These are phyloP conservation scores for Arachnomyces sp. DNA, from an alignment of 2,329 filamentous ascomycete genomes.

Conservation along the genomic window DNA sequence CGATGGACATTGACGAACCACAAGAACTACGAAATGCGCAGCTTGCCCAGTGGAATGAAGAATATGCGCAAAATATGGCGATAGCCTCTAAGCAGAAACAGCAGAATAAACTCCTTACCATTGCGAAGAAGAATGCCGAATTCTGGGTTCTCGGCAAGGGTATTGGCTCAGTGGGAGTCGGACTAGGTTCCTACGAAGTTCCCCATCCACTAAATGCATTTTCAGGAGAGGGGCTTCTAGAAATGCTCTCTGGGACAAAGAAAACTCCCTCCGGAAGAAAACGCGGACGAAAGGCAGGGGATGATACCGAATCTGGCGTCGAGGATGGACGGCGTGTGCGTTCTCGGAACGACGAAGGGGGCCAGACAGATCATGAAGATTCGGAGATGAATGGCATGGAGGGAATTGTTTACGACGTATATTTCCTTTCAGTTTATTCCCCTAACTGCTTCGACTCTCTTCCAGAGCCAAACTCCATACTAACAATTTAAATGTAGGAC, in stretches of 20 bases:
- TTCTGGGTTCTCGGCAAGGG: slow-evolving; percentile 54
- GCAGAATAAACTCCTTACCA: slow-evolving; percentile 31
- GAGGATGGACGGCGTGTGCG: slow-evolving; percentile 31
- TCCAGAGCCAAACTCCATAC: not conserved
- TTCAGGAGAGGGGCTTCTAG: slow-evolving; percentile 48
- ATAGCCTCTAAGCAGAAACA: slow-evolving; percentile 39
- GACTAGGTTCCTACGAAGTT: slow-evolving; percentile 34
- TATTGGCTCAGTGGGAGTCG: slow-evolving; percentile 47
- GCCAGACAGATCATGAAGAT: slow-evolving; percentile 27
- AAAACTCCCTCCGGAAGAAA: slow-evolving; percentile 18
- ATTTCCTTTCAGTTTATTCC: slow-evolving; percentile 4
- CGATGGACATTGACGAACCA: slow-evolving; percentile 41
- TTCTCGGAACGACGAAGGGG: slow-evolving; percentile 23
- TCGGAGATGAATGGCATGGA: slow-evolving; percentile 21
- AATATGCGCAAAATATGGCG: slow-evolving; percentile 57
- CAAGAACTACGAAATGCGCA: slow-evolving; percentile 51
- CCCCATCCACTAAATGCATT: slow-evolving; percentile 51
- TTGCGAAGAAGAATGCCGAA: slow-evolving; percentile 57
- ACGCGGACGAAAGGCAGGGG: slow-evolving; percentile 18
- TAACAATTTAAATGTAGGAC: slow-evolving; percentile 3
- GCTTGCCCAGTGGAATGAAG: slow-evolving; percentile 49
- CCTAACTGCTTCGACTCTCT: slow-evolving; percentile 2
- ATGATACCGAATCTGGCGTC: slow-evolving; percentile 18
- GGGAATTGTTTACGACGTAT: slow-evolving; percentile 32
- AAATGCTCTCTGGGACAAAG: slow-evolving; percentile 36